A percentile compares a stretch with the other conserved stretches of the same genome.
phyloP scores from a whole-genome alignment of 108 stramenopile genomes.

The Cyclotella atomus region DNA sequence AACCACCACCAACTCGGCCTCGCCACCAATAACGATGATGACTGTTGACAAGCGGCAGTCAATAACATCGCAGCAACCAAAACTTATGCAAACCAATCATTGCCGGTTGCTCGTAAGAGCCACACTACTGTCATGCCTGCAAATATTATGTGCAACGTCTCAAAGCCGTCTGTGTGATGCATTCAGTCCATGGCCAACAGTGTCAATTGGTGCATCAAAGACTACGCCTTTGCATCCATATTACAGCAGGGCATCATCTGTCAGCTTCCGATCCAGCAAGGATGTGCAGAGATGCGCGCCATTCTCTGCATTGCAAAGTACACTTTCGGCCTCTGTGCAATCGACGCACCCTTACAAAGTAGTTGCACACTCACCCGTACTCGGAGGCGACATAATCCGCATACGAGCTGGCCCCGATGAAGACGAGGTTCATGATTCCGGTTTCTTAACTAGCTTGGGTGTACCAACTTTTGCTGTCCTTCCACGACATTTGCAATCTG shows the following conservation, averaged over 20 bases:
- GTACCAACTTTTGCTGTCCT: constrained; percentile 72
- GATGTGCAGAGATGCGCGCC: neutral
- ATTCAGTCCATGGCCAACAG: too few species aligned
- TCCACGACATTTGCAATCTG: constrained; percentile 12
- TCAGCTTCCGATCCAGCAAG: too few species aligned
- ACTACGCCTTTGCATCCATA: neutral
- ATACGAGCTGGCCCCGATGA: constrained; percentile 36
- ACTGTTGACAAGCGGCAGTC: too few species aligned
- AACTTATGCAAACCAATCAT: too few species aligned
- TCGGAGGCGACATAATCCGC: constrained; percentile 47
- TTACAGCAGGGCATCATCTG: neutral
- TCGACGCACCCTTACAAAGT: constrained; percentile 14
- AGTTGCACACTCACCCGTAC: constrained; percentile 32
- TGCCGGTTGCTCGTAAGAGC: too few species aligned
- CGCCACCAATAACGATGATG: too few species aligned
- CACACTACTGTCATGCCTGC: too few species aligned
- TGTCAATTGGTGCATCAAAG: neutral
- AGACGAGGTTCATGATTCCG: constrained; percentile 23
- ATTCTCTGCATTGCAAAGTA: neutral
- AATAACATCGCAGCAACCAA: too few species aligned
- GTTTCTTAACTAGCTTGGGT: constrained; percentile 54
- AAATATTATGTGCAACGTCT: too few species aligned
- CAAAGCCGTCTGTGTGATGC: too few species aligned
- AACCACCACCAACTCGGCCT: too few species aligned
- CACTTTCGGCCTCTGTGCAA: neutral